phyloP scores from a whole-genome alignment of 148 eudicot genomes.

The Silene latifolia region DNA sequence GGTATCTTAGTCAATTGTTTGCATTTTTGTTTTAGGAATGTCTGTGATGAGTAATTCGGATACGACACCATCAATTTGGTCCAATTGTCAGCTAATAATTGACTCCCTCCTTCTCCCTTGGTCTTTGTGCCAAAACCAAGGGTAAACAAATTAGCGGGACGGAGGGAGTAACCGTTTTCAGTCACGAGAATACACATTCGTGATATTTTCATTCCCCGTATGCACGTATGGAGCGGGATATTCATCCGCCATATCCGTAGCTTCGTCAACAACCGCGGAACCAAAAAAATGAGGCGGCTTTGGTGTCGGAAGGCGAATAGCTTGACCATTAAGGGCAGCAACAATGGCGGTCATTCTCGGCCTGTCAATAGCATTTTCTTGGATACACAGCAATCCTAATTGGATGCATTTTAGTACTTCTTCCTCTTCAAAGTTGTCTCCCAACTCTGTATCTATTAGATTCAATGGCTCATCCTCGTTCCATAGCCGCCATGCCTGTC shows the following conservation, averaged over 20 bases:
- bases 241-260: neutral
- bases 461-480: conserved; percentile 6
- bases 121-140: no score
- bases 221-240: neutral
- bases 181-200: conserved; percentile 11
- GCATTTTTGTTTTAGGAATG: no score
- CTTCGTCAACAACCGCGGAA: neutral
- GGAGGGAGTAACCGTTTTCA: neutral
- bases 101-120: no score
- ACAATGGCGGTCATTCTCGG: conserved; percentile 10
- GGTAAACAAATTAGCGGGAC: no score
- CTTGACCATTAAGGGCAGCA: conserved; percentile 8
- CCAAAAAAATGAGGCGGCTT: conserved; percentile 16
- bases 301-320: conserved; percentile 1
- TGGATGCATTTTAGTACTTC: conserved; percentile 10
- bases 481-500: conserved; percentile 16
- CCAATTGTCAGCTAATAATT: no score
- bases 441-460: conserved; percentile 10
- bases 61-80: no score
- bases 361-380: conserved; percentile 15
- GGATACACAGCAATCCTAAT: conserved; percentile 12
- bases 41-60: no score
- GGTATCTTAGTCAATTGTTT: no score
- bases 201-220: neutral
- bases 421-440: neutral